Conservation (phyloP, 345 rosid genomes). For the Arabis alpina region DNA sequence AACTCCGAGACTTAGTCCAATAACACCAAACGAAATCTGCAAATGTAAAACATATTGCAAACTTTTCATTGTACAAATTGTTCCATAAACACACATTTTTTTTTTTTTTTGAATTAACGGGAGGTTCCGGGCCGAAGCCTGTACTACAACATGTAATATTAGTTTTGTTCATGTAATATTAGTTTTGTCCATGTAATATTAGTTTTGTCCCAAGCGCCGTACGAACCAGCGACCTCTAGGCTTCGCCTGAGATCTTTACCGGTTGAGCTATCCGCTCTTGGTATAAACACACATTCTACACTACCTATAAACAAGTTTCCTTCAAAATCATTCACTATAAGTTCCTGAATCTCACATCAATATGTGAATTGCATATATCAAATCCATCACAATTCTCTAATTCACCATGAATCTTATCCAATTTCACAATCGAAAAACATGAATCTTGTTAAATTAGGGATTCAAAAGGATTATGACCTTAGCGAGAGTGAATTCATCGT, state of each 20-base stretch:
- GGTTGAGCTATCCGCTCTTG: too few species aligned
- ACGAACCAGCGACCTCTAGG: too few species aligned
- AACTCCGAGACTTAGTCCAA: slow-evolving; percentile 80
- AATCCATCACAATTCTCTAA: neutral
- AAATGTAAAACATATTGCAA: slow-evolving; percentile 22
- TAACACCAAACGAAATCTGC: slow-evolving; percentile 92
- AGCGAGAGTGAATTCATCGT: slow-evolving; percentile 77
- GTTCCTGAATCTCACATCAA: neutral
- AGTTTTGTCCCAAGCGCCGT: too few species aligned
- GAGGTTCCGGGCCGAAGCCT: too few species aligned
- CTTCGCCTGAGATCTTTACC: too few species aligned
- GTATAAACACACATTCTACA: too few species aligned
- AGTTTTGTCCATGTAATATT: too few species aligned
- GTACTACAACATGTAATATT: too few species aligned
- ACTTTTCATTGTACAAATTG: neutral
- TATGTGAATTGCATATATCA: neutral
- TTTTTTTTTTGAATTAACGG: too few species aligned
- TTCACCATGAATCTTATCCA: neutral
- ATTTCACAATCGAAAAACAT: neutral
- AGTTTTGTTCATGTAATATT: too few species aligned
- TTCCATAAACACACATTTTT: neutral
- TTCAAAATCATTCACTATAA: neutral
- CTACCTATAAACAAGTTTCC: neutral
- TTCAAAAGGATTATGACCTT: slow-evolving; percentile 50
- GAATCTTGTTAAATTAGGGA: slow-evolving; percentile 1